Evolutionary conservation across 2,329 filamentous ascomycete species (phyloP).

Genomic region (Pseudocercospora cruenta): DNA sequence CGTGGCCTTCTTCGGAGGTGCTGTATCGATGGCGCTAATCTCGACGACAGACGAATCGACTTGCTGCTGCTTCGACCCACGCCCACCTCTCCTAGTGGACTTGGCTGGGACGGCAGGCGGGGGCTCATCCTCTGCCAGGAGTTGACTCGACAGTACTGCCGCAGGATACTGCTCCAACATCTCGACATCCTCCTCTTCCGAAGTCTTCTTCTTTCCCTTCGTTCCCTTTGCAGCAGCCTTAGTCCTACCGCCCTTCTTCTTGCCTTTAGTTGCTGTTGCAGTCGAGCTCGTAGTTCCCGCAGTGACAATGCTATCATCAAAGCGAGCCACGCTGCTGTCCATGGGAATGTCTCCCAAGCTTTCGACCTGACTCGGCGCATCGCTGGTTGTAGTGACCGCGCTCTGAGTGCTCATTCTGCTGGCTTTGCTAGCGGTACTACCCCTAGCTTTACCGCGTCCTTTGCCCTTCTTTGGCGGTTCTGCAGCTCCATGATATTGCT

Average conservation of each 20-base stretch:
- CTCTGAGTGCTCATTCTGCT: slow-evolving; percentile 64
- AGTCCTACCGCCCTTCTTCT: slow-evolving; percentile 43
- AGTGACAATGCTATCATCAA: slow-evolving; percentile 62
- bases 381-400: slow-evolving; percentile 31
- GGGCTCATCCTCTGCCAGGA: slow-evolving; percentile 22
- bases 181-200: slow-evolving; percentile 22
- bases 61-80: slow-evolving; percentile 30
- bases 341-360: slow-evolving; percentile 25
- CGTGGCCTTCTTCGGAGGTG: slow-evolving; percentile 35
- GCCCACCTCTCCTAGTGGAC: slow-evolving; percentile 28
- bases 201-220: slow-evolving; percentile 30
- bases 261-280: slow-evolving; percentile 36
- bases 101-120: slow-evolving; percentile 24
- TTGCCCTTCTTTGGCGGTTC: slow-evolving; percentile 38
- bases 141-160: slow-evolving; percentile 20
- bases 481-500: slow-evolving; percentile 39
- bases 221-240: slow-evolving; percentile 53
- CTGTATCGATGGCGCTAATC: slow-evolving; percentile 29
- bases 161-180: slow-evolving; percentile 23
- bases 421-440: slow-evolving; percentile 62
- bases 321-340: slow-evolving; percentile 36
- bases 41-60: slow-evolving; percentile 37
- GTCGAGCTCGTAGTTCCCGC: slow-evolving; percentile 46
- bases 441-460: slow-evolving; percentile 28
- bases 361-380: slow-evolving; percentile 28